Base-by-base conservation (phyloP, 2,329 filamentous ascomycete genomes). In the Neospermospora avenae region DNA sequence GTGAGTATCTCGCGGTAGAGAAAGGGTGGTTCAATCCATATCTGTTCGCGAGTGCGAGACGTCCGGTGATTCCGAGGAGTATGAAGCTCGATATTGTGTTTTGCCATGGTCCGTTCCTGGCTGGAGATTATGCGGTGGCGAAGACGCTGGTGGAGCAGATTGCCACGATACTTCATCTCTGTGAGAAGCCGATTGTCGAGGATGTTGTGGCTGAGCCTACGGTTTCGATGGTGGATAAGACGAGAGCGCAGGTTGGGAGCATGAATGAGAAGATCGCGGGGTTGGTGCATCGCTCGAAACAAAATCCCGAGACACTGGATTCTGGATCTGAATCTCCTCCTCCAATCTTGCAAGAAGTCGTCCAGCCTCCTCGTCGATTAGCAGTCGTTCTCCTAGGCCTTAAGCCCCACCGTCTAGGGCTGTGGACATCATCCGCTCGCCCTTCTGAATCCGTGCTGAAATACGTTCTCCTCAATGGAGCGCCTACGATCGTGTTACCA, bases 1-100 rank as follows among this genome's bases (percentile, higher is more conserved):
- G 56, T 35, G 56, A 57, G 42, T 62, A 62, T 20, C 45, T 62
- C 7, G 60, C 57, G 6, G 60, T 62, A 24, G 51, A 59, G 42
- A 62, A 62, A 28, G 60, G 60, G 1, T 62, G 60, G 57, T 62
- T 62, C 18, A 62, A 56, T 42, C 60, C 60, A 1, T 62, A 62
- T 54, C 22, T 62, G n/a, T 62, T 62, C 53, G 60, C 60, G 25
- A 62, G 60, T 39, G 60, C 52, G 31, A 62, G 60, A 51, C 59
- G 60, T 39, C 60, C 60, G 22, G 25, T 62, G 16, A 62, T 62
- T 59, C 60, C 60, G 2, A 57, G 60, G 56, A 54, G 56, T 16
- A 59, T 62, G 60, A 62, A 59, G 31, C 60, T 56, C 24, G 60
- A 62, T 35, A 37, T 62, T 34, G 52, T 62, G 25, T 62, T 62